Conservation (phyloP, 1,284 basidiomycete genomes). For the Megacollybia platyphylla region DNA sequence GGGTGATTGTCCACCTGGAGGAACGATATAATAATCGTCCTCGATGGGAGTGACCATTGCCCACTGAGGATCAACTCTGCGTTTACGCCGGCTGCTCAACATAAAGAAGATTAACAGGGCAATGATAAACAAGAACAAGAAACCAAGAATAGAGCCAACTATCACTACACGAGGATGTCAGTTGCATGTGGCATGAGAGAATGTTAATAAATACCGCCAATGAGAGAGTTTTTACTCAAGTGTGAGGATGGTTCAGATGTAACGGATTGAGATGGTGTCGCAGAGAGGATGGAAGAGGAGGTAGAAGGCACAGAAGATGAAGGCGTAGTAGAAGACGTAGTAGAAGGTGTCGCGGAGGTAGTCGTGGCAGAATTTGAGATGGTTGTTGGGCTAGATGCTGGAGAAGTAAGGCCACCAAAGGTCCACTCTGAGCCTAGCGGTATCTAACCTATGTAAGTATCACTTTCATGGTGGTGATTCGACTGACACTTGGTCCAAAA, state of each 20-base stretch:
- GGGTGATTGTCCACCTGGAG: constrained; percentile 24
- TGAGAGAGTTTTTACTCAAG: constrained; percentile 6
- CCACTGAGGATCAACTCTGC: neutral
- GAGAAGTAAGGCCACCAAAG: constrained; percentile 35
- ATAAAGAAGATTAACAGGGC: neutral
- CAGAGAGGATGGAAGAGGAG: constrained; percentile 11
- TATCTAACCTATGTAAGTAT: constrained; percentile 3
- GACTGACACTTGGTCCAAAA: constrained; percentile 60
- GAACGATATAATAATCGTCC: constrained; percentile 40
- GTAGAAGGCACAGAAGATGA: constrained; percentile 11
- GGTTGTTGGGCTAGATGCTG: constrained; percentile 15
- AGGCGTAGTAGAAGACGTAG: constrained; percentile 12
- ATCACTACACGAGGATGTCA: constrained; percentile 3
- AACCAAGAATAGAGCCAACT: constrained; percentile 7
- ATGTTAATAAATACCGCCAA: constrained; percentile 6
- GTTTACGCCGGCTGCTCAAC: constrained; percentile 1
- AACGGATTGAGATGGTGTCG: constrained; percentile 13
- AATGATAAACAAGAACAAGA: constrained; percentile 10
- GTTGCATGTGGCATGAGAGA: constrained; percentile 7
- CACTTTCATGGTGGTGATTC: neutral
- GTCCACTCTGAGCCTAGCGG: constrained; percentile 25
- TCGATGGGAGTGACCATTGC: constrained; percentile 26
- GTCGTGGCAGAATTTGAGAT: constrained; percentile 8
- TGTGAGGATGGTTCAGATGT: constrained; percentile 12
- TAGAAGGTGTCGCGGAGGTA: constrained; percentile 8